Conservation (phyloP, 306 rosid genomes). For the Lathyrus aphaca region DNA sequence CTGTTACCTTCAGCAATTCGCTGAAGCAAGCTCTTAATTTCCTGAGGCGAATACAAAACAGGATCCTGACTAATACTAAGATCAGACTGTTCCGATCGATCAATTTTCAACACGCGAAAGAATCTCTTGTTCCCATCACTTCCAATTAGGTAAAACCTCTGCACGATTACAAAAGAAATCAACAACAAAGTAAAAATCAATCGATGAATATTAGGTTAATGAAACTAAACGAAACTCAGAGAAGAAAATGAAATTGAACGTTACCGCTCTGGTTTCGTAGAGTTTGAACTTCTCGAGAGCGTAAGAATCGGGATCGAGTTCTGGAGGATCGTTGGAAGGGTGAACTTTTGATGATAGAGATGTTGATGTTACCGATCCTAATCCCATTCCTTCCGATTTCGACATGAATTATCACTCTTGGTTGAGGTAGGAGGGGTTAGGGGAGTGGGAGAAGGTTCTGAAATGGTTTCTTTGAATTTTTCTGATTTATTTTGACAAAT, state of each 20-base stretch:
- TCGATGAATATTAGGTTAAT: neutral
- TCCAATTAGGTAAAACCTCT: slow-evolving; percentile 84
- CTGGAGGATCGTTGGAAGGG: slow-evolving; percentile 70
- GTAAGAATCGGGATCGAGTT: slow-evolving; percentile 64
- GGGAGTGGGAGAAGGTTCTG: too few relatives aligned
- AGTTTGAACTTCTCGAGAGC: slow-evolving; percentile 88
- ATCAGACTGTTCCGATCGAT: slow-evolving; percentile 90
- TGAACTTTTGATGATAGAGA: slow-evolving; percentile 53
- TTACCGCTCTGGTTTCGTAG: slow-evolving; percentile 87
- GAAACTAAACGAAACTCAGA: neutral
- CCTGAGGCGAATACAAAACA: slow-evolving; percentile 75
- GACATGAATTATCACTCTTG: slow-evolving; percentile 40
- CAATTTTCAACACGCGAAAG: slow-evolving; percentile 84
- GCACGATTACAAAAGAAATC: neutral
- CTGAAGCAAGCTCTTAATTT: slow-evolving; percentile 80
- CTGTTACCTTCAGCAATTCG: slow-evolving; percentile 85
- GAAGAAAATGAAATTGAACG: neutral
- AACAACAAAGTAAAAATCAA: neutral
- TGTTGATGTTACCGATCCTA: neutral
- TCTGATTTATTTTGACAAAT: too few relatives aligned
- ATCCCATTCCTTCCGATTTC: slow-evolving; percentile 44
- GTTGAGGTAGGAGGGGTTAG: too few relatives aligned
- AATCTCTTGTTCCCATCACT: slow-evolving; percentile 80
- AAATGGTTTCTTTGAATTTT: too few relatives aligned
- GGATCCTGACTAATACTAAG: slow-evolving; percentile 87